phyloP scores from a whole-genome alignment of 192 early-diverging fungal genomes.

The Glomus cerebriforme region DNA sequence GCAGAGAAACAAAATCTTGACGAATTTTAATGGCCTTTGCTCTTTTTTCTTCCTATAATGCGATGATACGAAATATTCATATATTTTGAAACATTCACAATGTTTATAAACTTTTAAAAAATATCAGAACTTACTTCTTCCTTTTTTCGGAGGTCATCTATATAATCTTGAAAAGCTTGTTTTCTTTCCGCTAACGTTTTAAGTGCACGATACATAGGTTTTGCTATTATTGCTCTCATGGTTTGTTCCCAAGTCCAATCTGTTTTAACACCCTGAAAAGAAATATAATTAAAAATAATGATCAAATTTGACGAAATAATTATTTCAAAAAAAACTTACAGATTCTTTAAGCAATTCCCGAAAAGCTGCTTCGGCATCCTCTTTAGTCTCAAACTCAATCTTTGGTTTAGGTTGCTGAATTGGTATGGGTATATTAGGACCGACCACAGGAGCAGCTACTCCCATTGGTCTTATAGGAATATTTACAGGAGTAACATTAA shows the following conservation, averaged over 20 bases:
- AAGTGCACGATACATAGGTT: slow-evolving; percentile 82
- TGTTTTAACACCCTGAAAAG: slow-evolving; percentile 67
- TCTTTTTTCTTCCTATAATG: slow-evolving; percentile 51
- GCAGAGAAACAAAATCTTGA: slow-evolving; percentile 55
- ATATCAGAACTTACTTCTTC: slow-evolving; percentile 53
- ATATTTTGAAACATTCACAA: slow-evolving; percentile 7
- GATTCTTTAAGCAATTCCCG: slow-evolving; percentile 68
- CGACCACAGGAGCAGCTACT: slow-evolving; percentile 23
- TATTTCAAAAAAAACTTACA: slow-evolving; percentile 40
- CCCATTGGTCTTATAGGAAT: slow-evolving; percentile 18
- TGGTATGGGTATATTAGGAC: slow-evolving; percentile 13
- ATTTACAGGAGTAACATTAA: slow-evolving; percentile 32
- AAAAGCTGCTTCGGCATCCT: slow-evolving; percentile 85
- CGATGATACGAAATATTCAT: not conserved
- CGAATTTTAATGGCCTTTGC: slow-evolving; percentile 52
- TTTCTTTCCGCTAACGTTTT: slow-evolving; percentile 83
- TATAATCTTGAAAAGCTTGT: slow-evolving; percentile 74
- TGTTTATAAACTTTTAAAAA: no score
- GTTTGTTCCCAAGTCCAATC: slow-evolving; percentile 94
- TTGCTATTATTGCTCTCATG: slow-evolving; percentile 79
- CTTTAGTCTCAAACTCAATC: slow-evolving; percentile 70
- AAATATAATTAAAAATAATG: not conserved
- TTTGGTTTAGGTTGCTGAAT: slow-evolving; percentile 14
- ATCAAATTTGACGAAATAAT: not conserved
- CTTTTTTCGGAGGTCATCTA: slow-evolving; percentile 57